A percentile compares a stretch with the other conserved stretches of the same genome.
Evolutionary conservation across 768 basidiomycete species (phyloP).

Genomic region (Mycena indigotica): DNA sequence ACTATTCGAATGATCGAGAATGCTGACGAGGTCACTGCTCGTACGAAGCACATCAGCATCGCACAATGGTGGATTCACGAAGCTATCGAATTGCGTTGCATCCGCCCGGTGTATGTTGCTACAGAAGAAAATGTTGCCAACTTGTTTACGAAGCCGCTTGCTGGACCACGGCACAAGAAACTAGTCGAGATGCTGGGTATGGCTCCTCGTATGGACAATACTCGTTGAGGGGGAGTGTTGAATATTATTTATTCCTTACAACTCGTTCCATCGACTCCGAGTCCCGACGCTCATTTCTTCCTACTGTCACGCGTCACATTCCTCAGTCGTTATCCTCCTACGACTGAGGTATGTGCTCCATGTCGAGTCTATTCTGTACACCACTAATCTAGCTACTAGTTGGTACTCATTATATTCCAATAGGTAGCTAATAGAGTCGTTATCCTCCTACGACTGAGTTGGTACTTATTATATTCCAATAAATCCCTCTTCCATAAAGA

Average conservation of each 20-base stretch:
- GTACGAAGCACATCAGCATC: constrained; percentile 43
- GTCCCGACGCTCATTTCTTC: not conserved
- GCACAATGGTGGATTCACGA: constrained; percentile 37
- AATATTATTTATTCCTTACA: not conserved
- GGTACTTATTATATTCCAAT: not conserved
- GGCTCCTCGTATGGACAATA: constrained; percentile 7
- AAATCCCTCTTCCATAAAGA: no score
- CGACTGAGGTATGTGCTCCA: constrained; percentile 10
- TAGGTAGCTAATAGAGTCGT: not conserved
- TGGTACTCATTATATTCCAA: not conserved
- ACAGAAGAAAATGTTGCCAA: constrained; percentile 28
- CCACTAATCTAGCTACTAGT: not conserved
- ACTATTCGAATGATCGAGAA: constrained; percentile 31
- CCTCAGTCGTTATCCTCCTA: constrained; percentile 7
- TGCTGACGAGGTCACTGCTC: constrained; percentile 31
- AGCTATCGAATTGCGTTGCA: constrained; percentile 19
- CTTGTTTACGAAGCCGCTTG: constrained; percentile 18
- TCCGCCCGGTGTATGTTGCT: constrained; percentile 21
- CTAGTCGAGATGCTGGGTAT: constrained; percentile 10
- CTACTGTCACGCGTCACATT: not conserved
- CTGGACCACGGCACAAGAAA: constrained; percentile 3
- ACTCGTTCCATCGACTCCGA: not conserved
- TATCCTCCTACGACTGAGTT: constrained; percentile 4
- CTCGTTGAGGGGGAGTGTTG: constrained; percentile 22
- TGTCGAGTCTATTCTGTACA: not conserved